phyloP scores from a whole-genome alignment of 352 stramenopile species.

The Phytophthora tubulina region DNA sequence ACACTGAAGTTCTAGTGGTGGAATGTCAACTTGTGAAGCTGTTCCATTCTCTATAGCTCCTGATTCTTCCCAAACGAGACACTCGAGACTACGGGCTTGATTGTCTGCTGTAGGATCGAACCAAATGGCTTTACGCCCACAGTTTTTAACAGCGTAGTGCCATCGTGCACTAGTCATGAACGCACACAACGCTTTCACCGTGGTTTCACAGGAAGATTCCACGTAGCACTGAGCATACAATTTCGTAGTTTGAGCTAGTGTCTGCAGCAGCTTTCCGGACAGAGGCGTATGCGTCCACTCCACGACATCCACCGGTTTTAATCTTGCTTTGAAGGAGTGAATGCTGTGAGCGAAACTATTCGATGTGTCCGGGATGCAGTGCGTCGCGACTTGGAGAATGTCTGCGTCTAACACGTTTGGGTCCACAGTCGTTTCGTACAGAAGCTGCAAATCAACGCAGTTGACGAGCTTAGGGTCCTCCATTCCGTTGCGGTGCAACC shows the following conservation, averaged over 20 bases:
- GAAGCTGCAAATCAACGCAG: conserved; percentile 44
- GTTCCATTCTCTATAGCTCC: too few species aligned
- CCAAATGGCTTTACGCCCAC: conserved; percentile 35
- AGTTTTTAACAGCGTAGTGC: conserved; percentile 29
- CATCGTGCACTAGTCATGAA: conserved; percentile 42
- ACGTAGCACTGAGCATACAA: conserved; percentile 23
- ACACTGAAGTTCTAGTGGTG: too few species aligned
- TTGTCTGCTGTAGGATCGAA: conserved; percentile 42
- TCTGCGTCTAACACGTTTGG: conserved; percentile 7
- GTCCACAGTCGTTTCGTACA: conserved; percentile 37
- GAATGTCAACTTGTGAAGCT: too few species aligned
- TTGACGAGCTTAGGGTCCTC: conserved; percentile 21
- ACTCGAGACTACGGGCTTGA: conserved; percentile 43
- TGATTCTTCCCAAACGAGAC: conserved; percentile 9
- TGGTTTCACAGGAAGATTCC: not conserved
- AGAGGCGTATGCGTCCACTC: conserved; percentile 4
- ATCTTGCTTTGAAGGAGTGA: conserved; percentile 28
- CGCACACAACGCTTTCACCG: conserved; percentile 4
- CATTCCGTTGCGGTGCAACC: conserved; percentile 22
- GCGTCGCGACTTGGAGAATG: conserved; percentile 27
- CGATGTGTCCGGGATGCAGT: conserved; percentile 2
- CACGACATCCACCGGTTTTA: not conserved
- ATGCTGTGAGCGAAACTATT: conserved; percentile 7
- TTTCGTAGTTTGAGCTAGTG: conserved; percentile 23
- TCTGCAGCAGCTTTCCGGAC: conserved; percentile 7